phyloP scores from a whole-genome alignment of 2,329 filamentous ascomycete species.

The Fusarium tuaranense region DNA sequence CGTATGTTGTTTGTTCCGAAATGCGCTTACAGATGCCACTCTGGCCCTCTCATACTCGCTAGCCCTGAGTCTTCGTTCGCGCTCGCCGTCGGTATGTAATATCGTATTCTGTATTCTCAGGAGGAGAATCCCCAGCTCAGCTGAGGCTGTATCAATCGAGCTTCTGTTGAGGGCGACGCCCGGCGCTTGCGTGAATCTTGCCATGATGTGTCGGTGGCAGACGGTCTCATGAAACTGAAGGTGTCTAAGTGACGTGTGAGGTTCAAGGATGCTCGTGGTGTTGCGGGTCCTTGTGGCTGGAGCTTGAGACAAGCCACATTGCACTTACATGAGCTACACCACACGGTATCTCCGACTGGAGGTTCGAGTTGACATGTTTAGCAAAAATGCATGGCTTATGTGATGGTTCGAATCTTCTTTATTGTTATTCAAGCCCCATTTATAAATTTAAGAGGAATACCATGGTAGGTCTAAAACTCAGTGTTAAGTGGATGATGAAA shows the following conservation, averaged over 20 bases:
- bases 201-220: constrained; percentile 39
- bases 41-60: constrained; percentile 73
- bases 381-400: background rate
- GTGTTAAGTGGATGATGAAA: background rate
- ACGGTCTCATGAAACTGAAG: constrained; percentile 14
- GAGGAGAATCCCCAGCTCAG: constrained; percentile 73
- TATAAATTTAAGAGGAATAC: background rate
- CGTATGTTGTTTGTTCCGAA: background rate
- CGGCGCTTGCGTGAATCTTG: constrained; percentile 39
- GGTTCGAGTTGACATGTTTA: background rate
- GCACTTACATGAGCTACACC: background rate
- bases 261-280: constrained; percentile 34
- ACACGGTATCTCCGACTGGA: background rate
- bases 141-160: constrained; percentile 46
- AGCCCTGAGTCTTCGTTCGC: constrained; percentile 66
- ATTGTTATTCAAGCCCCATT: too few species aligned
- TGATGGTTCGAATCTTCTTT: background rate
- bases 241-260: constrained; percentile 46
- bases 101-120: constrained; percentile 74
- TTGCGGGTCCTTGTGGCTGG: constrained; percentile 41
- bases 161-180: constrained; percentile 25
- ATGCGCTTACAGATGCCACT: constrained; percentile 57
- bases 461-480: background rate
- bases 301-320: constrained; percentile 44
- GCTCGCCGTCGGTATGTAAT: constrained; percentile 70